phyloP scores from a whole-genome alignment of 768 basidiomycete species.

The Collybiopsis luxurians region DNA sequence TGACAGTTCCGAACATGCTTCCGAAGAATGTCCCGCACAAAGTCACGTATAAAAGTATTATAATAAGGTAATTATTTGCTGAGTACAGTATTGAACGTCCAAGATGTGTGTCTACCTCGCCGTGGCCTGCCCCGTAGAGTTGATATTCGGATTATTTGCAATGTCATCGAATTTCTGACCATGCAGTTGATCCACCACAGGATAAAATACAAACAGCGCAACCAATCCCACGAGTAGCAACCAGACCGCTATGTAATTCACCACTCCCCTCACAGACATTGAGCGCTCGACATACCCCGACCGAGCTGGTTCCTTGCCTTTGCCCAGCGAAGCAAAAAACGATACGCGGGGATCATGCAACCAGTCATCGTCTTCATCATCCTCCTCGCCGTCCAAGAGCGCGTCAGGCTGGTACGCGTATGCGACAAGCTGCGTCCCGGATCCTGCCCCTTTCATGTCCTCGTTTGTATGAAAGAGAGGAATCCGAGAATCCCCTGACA shows the following conservation, averaged over 20 bases:
- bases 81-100: neutral
- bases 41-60: neutral
- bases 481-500: neutral
- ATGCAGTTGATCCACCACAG: neutral
- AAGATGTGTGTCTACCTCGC: neutral
- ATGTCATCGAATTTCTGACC: neutral
- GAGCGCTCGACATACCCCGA: neutral
- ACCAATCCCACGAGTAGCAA: neutral
- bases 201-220: conserved; percentile 3
- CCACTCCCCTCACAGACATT: neutral
- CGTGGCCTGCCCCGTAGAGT: neutral
- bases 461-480: neutral
- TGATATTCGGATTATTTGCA: neutral
- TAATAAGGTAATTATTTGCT: neutral
- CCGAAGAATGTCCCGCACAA: neutral
- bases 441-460: neutral
- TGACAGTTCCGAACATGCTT: too few relatives aligned
- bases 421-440: neutral
- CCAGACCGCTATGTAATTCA: neutral
- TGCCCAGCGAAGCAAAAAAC: neutral
- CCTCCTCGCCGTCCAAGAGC: neutral
- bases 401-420: conserved; percentile 1
- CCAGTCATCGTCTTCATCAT: conserved; percentile 4
- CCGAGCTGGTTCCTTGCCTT: neutral
- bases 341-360: neutral